phyloP scores from a whole-genome alignment of 1,284 basidiomycete genomes.

The Boletus mariae region DNA sequence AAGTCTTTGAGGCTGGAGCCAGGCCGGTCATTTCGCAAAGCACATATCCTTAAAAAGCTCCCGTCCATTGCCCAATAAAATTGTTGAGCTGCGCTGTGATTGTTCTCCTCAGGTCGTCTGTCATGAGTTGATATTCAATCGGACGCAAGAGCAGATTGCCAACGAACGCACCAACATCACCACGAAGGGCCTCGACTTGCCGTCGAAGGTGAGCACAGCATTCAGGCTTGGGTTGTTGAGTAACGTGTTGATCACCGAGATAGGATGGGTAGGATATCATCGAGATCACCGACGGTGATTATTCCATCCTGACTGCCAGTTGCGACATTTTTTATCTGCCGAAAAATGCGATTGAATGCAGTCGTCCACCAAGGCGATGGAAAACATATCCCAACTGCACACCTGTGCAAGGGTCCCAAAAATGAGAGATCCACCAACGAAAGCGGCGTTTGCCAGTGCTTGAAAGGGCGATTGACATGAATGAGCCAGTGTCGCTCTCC shows the following conservation, averaged over 20 bases:
- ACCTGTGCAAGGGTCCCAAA: background rate
- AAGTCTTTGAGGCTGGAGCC: no score
- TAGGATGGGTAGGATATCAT: no score
- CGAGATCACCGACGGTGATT: background rate
- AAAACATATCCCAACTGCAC: background rate
- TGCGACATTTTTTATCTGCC: no score
- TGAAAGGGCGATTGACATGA: no score
- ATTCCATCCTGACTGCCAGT: background rate
- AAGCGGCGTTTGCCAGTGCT: no score
- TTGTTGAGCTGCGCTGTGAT: background rate
- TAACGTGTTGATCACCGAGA: no score
- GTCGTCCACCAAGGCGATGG: no score
- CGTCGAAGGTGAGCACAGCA: no score
- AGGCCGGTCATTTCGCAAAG: background rate
- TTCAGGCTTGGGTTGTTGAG: no score
- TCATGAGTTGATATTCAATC: background rate
- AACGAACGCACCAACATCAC: background rate
- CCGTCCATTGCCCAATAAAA: background rate
- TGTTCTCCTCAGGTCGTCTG: background rate
- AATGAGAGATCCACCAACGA: background rate
- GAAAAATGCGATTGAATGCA: no score
- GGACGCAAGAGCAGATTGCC: no score
- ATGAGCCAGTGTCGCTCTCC: no score
- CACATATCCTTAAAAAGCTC: background rate
- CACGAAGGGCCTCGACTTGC: background rate